Base-by-base conservation (phyloP, 1,139 yeast species). In the Yamadazyma songkhlaensis region DNA sequence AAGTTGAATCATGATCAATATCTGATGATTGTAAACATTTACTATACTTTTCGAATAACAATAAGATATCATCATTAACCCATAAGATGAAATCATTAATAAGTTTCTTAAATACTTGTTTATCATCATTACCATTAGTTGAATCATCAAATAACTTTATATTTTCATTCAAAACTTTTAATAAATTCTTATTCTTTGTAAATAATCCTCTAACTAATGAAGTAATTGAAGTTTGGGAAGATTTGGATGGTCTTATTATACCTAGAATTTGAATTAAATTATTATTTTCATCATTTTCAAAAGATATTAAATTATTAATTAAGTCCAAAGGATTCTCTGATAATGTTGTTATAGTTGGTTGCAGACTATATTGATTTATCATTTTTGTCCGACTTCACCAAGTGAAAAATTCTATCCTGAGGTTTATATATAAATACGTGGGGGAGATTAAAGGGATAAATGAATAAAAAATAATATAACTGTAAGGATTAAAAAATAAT, bases 11-110 rank as follows among this genome's bases (percentile, higher is more conserved):
- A 26, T 44, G 35, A 28, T 49, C 44, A 37, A 46, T 42, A 43
- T 58, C 48, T 34, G 36, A 32, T 48, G 32, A 31, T 26, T 41
- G 40, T 35, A 55, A 41, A 28, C 54, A 44, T 2, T 29, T 21
- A 21, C 43, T 46, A 45, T 62, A 68, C 43, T 67, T 67, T 15
- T 59, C 59, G 40, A 67, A 64, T 23, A 71, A 52, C 4, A 57
- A 43, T 11, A 65, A 34, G 11, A 59, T 61, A 30, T 55, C 67
- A 34, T 54, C 57, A 38, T 66, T 70, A 21, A 64, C 47, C 74
- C 73, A 70, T 34, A 64, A 41, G 32, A 71, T 57, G 43, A 67
- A 68, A 4, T 65, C 68, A 46, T 65, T 69, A 15, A 69, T 57
- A 34, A 69, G 67, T 32, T 45, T 46, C 40, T 70, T 70, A 51